These are phyloP conservation scores for Fusarium sp. DNA, from an alignment of 2,329 filamentous ascomycete genomes.

Conservation along the genomic window DNA sequence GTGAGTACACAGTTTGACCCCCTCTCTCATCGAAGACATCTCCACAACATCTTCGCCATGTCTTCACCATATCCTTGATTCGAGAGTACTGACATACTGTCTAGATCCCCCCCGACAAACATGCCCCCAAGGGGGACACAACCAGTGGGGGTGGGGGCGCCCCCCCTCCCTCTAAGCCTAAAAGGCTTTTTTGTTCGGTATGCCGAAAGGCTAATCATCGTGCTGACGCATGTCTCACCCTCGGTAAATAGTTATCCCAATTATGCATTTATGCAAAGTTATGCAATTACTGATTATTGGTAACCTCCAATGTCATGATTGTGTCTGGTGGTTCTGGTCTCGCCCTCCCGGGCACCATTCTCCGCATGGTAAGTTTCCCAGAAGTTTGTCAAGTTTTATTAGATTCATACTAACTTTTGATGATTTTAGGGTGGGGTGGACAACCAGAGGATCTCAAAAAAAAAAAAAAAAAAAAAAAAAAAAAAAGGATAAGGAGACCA, in stretches of 20 bases:
- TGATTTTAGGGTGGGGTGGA: not conserved
- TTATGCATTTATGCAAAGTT: no score
- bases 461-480: not conserved
- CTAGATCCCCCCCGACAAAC: not conserved
- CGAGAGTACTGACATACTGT: not conserved
- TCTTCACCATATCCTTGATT: rapidly evolving
- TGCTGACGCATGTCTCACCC: rapidly evolving
- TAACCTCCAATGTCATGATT: not conserved
- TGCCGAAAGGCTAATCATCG: rapidly evolving
- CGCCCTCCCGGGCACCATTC: rapidly evolving
- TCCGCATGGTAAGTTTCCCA: not conserved
- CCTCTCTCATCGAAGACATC: not conserved
- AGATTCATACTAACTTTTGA: not conserved
- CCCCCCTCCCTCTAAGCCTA: no score
- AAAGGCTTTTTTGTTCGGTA: rapidly evolving
- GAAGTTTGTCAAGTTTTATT: not conserved
- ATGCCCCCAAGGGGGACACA: not conserved
- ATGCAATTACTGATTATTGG: no score
- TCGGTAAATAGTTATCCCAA: not conserved
- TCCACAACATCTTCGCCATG: not conserved
- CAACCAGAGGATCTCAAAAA: not conserved
- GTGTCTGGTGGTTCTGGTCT: rapidly evolving
- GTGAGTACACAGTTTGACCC: not conserved
- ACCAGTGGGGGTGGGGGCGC: not conserved
- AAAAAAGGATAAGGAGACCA: rapidly evolving